Evolutionary conservation across 192 early-diverging fungal genomes (phyloP), one percentile per base, ranked within the genome.

Genomic region (Coemansia sp.): DNA sequence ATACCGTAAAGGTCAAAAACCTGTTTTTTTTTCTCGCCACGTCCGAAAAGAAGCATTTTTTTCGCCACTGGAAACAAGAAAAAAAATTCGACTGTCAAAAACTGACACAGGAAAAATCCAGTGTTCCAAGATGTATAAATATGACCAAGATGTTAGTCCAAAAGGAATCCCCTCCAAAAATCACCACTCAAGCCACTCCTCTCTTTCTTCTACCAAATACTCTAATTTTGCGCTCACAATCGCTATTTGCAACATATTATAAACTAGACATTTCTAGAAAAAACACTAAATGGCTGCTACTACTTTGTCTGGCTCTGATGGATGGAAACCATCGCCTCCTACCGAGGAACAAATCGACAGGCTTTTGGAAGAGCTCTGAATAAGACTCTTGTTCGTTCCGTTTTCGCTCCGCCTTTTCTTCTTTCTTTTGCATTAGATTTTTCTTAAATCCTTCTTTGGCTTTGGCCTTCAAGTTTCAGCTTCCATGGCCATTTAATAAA

Each of bases 301-400:
- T 36, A 35, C 32, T 5, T 13, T 14, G 32, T 33, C 25, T 1
- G 17, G 34, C 8, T 25, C 23, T 9, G 10, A 34, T 17, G 34
- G 34, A 19, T 71, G 69, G 69, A 71, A 59, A 17, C 69, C 69
- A 41, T 19, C 56, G 23, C 41, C 62, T 4, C 69, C 69, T 32
- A 65, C 69, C 15, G 69, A 71, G 32, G 33, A 61, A 3, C 69
- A 71, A 36, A 64, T 71, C 55, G 69, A 65, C 5, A 33, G 35
- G 17, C 62, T 71, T 14, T 11, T 65, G 25, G 63, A 65, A 33
- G 63, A 65, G 14, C 55, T 65, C 20, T 65, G 35, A 57, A 8
- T 13, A 45, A 5, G 42, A 45, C 5, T 40, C 11, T 3, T 40
- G 5, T 11, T 40, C 11, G 38, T 6, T 10, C 45, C 2, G 17